Evolutionary conservation across 441 rosid species (phyloP), one percentile per base, ranked within the genome.

Genomic region (Eruca vesicaria): DNA sequence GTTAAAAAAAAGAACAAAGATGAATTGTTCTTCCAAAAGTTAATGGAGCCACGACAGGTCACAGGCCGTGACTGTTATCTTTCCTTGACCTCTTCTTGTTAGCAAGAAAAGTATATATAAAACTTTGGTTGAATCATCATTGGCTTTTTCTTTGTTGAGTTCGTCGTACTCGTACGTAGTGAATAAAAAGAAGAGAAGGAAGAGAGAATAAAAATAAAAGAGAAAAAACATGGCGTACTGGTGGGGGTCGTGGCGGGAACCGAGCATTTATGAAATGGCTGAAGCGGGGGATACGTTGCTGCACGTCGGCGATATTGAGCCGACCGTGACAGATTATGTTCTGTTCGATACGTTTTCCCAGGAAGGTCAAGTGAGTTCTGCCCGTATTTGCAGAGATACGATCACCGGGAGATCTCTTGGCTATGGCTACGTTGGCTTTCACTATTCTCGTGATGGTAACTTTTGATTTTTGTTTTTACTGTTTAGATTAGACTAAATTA

Each of bases 281-380:
- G 70, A 66, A 66, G 82, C n/a, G 50, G 85, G 68, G 48, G 69
- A 86, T 75, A 89, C 89, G 38, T 84, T 86, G 73, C 88, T 90
- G 28, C 89, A 88, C 76, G 93, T 90, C 12, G 93, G 93, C 50
- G 93, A 86, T 87, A 79, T 90, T 79, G 96, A 90, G 50, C 29
- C 66, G 11, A 89, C 75, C 45, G 89, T 89, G 74, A 80, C 88
- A 10, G 96, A 86, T 57, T 83, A 90, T 41, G 88, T 84, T 78
- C 81, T 90, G 38, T 90, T 84, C 68, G 92, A 90, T 50, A 79
- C 82, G 69, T 90, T 90, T 80, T 32, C 6, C 4, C 89, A 83
- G 66, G 55, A 79, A 29, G 84, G 90, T 56, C 86, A 77, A 53
- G 90, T 89, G 69, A 83, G 81, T 7, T 87, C 90, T 0, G 94